Evolutionary conservation across 108 stramenopile genomes (phyloP).

Genomic region (Conticribra guillardii): DNA sequence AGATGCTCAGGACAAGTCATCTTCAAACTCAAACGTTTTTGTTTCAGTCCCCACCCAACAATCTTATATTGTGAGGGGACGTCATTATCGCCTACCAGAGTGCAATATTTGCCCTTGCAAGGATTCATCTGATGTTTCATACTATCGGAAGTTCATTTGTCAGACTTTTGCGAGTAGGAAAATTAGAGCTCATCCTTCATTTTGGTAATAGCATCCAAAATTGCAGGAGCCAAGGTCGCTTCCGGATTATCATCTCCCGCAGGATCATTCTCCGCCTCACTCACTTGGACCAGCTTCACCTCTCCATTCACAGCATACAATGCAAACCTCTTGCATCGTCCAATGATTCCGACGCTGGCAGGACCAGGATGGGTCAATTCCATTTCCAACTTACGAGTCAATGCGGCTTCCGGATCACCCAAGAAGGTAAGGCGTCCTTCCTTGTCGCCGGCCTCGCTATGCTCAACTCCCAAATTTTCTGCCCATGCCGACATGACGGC

Average conservation of each 20-base stretch:
- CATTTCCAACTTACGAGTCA: conserved; percentile 48
- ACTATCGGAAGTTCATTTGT: not conserved
- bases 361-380: conserved; percentile 52
- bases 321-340: conserved; percentile 55
- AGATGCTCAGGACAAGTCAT: conserved; percentile 11
- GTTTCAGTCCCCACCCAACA: conserved; percentile 12
- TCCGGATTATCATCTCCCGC: conserved; percentile 52
- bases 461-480: conserved; percentile 22
- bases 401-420: conserved; percentile 39
- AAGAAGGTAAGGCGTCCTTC: conserved; percentile 33
- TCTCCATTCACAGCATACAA: conserved; percentile 45
- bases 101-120: conserved; percentile 2
- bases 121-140: not conserved
- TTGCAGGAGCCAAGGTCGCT: conserved; percentile 36
- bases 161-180: not conserved
- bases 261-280: conserved; percentile 52
- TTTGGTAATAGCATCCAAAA: conserved; percentile 46
- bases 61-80: conserved; percentile 21
- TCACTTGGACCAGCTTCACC: conserved; percentile 39
- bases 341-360: conserved; percentile 36
- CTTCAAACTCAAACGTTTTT: conserved; percentile 14
- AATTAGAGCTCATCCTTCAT: conserved; percentile 40
- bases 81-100: conserved; percentile 38
- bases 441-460: conserved; percentile 21
- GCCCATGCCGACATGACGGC: conserved; percentile 59